A percentile compares a stretch with the other conserved stretches of the same genome.
Evolutionary conservation across 192 early-diverging fungal species (phyloP).

Genomic region (Glomus cerebriforme): DNA sequence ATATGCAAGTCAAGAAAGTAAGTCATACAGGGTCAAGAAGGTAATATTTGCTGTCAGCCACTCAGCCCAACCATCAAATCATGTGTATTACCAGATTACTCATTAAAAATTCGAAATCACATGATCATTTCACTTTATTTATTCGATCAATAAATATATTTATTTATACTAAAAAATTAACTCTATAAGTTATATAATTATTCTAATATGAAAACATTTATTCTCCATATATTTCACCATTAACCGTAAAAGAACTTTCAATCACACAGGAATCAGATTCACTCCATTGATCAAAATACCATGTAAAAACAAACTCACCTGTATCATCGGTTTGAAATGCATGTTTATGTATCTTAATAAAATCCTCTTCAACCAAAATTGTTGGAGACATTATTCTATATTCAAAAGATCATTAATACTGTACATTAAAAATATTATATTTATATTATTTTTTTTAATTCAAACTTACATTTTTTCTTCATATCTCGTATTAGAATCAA

Average conservation of each 20-base stretch:
- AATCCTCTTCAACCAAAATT: background rate
- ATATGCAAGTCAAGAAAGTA: too few species aligned
- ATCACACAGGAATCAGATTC: background rate
- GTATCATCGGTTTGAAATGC: background rate
- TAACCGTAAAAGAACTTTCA: background rate
- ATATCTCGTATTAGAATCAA: background rate
- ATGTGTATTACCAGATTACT: too few species aligned
- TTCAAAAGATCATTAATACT: background rate
- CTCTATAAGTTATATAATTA: too few species aligned
- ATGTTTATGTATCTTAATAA: background rate
- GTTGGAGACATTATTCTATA: constrained; percentile 3
- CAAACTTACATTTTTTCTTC: constrained; percentile 4
- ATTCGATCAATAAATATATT: too few species aligned
- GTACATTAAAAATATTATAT: too few species aligned
- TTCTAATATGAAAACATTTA: background rate
- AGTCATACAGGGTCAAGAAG: too few species aligned
- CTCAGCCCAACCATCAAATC: too few species aligned
- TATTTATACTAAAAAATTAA: too few species aligned
- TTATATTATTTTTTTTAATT: too few species aligned
- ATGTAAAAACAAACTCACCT: constrained; percentile 16
- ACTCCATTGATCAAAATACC: background rate
- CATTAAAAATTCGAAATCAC: too few species aligned
- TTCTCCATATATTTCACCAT: constrained; percentile 1
- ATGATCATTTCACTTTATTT: too few species aligned
- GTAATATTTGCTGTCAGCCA: too few species aligned